Evolutionary conservation across 176 grass and related monocot genomes (phyloP), one percentile per base, ranked within the genome.

Genomic region (Secale cereale): DNA sequence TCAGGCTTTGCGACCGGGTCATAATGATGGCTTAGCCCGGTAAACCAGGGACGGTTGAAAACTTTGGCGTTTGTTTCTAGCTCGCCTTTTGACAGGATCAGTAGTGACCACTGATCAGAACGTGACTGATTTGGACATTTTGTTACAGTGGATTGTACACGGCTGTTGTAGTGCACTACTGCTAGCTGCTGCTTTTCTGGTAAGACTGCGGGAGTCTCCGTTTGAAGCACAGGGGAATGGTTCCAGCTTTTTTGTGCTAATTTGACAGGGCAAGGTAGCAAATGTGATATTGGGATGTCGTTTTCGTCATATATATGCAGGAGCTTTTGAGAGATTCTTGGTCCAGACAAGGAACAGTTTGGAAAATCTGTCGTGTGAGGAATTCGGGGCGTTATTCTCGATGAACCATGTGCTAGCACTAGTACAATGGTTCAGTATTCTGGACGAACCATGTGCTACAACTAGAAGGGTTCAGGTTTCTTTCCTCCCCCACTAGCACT

Each of bases 151-250:
- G 66, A 74, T 41, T 56, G 65, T 9, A 86, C 79, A 90, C 65
- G 66, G 74, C 11, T 36, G 39, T 43, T 45, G 61, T 46, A 46
- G 13, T 46, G 45, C 16, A 52, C 48, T 52, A 7, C 4, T 14
- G 15, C 48, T 7, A 6, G 48, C 14, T 33, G 26, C 54, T 29
- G 60, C 46, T 76, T 23, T 23, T 79, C 88, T 80, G 46, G 26
- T 75, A 6, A 52, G 26, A 20, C 72, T 75, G 72, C 28, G 25
- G 17, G 17, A 16, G n/a, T 78, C 56, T 35, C 76, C 67, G 80
- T 80, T 87, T 87, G 89, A 90, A 90, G 89, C 87, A 90, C 89
- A 64, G 33, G 62, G 60, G 32, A 63, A 84, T 70, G n/a, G 77
- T 85, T 62, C 70, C 20, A 52, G 10, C 50, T 74, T 87, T 87